These are phyloP conservation scores for Gaeumannomyces sp. DNA, from an alignment of 2,329 filamentous ascomycete genomes.

Conservation along the genomic window DNA sequence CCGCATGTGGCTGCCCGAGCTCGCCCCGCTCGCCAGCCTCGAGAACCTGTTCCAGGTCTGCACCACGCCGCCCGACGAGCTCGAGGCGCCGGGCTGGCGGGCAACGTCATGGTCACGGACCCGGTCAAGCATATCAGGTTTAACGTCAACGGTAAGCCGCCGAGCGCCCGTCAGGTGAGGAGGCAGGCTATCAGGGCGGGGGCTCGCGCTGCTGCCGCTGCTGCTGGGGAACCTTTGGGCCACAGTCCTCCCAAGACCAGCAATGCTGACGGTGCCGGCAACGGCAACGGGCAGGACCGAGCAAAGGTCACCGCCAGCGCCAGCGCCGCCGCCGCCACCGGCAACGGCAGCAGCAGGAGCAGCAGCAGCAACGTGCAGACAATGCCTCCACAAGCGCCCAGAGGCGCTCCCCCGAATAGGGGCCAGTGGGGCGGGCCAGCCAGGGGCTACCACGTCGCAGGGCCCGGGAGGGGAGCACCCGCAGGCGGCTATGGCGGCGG, in stretches of 20 bases:
- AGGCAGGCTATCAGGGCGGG: slow-evolving; percentile 14
- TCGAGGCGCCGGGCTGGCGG: slow-evolving; percentile 49
- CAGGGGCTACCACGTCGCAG: background rate
- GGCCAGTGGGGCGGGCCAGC: background rate
- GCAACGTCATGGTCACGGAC: slow-evolving; percentile 58
- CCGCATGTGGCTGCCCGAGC: slow-evolving; percentile 65
- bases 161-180: slow-evolving; percentile 19
- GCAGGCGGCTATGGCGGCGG: background rate
- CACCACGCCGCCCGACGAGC: slow-evolving; percentile 54
- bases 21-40: slow-evolving; percentile 45
- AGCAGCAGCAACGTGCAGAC: background rate
- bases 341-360: background rate
- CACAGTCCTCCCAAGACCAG: background rate
- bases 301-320: background rate
- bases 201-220: background rate
- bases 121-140: slow-evolving; percentile 63
- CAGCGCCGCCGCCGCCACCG: background rate
- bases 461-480: background rate
- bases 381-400: background rate
- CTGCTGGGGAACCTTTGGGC: background rate
- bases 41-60: slow-evolving; percentile 65
- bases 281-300: background rate
- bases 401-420: background rate
- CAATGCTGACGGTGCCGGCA: background rate
- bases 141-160: slow-evolving; percentile 45